These are phyloP conservation scores for Cutaneotrichosporon cutaneum DNA, from an alignment of 1,284 basidiomycete species.

Conservation along the genomic window DNA sequence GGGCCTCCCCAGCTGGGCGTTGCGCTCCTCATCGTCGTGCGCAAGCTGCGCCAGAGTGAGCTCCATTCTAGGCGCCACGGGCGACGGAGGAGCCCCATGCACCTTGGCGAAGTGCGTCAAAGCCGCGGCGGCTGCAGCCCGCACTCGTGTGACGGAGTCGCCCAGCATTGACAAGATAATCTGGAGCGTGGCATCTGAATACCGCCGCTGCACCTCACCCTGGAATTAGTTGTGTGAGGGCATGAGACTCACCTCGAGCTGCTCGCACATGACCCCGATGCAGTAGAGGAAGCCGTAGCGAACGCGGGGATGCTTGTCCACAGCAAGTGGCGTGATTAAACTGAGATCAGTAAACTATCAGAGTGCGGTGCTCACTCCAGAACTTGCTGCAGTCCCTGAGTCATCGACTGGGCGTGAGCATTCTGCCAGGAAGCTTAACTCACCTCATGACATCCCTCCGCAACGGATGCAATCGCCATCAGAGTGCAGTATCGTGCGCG, in stretches of 20 bases:
- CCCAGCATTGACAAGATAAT: conserved; percentile 70
- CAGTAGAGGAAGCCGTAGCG: conserved; percentile 82
- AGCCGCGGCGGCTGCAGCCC: conserved; percentile 76
- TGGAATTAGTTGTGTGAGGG: conserved; percentile 17
- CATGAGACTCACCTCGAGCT: conserved; percentile 59
- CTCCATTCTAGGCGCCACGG: background rate
- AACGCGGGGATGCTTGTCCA: conserved; percentile 74
- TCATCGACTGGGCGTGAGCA: conserved; percentile 14
- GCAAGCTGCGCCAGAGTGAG: background rate
- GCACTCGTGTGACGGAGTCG: conserved; percentile 72
- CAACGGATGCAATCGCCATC: conserved; percentile 55
- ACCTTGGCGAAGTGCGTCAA: conserved; percentile 87
- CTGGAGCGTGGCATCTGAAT: conserved; percentile 54
- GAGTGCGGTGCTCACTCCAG: conserved; percentile 9
- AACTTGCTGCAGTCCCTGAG: conserved; percentile 10
- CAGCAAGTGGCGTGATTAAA: conserved; percentile 72
- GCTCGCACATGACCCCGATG: conserved; percentile 78
- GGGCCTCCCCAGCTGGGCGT: conserved; percentile 56
- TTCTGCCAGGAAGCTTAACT: background rate
- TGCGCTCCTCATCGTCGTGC: background rate
- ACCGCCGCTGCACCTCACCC: conserved; percentile 37
- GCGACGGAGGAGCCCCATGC: conserved; percentile 45
- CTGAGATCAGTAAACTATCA: conserved; percentile 62
- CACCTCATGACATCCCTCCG: conserved; percentile 35
- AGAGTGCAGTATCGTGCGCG: conserved; percentile 73